Evolutionary conservation across 1,284 basidiomycete genomes (phyloP), one percentile per base, ranked within the genome.

Genomic region (Chalciporus sp.): DNA sequence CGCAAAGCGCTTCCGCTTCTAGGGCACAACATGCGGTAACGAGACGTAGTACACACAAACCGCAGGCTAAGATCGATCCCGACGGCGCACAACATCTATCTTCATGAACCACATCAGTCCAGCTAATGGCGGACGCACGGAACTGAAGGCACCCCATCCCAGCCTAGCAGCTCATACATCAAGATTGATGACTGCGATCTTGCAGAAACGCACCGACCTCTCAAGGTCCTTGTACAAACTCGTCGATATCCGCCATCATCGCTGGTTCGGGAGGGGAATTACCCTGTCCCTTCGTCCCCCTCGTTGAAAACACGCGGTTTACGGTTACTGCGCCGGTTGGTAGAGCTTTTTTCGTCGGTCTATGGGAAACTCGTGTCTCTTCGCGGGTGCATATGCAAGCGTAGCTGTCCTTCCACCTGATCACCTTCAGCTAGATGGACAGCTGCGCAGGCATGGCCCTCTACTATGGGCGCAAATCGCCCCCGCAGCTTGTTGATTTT

Each of bases 231-330:
- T 37, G 17, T 16, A 37, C 35, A n/a, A n/a, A 5, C 6, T n/a
- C 35, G 16, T 16, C 14, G n/a, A 9, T 23, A 39, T 51, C 47
- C 23, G 19, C 47, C 39, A 41, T 42, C 49, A 62, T 60, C 49
- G 37, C 20, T 28, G 37, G 49, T 49, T 48, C 42, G 39, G 33
- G 28, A n/a, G n/a, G n/a, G 26, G 2, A 31, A 49, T 41, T 47
- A 29, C 39, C 29, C 31, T 47, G 26, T 42, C 35, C 12, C 31
- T 49, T 47, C n/a, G 35, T 33, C 37, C 1, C 57, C 61, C 61
- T 63, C 61, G 42, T 62, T 66, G 61, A 62, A 63, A 58, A 63
- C 62, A 63, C 61, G 62, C 58, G 49, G 61, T 28, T 3, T 1
- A 17, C 43, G 41, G 19, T 48, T 49, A 42, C 58, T 63, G 53